Conservation (phyloP, 768 basidiomycete species). For the Imleria badia region DNA sequence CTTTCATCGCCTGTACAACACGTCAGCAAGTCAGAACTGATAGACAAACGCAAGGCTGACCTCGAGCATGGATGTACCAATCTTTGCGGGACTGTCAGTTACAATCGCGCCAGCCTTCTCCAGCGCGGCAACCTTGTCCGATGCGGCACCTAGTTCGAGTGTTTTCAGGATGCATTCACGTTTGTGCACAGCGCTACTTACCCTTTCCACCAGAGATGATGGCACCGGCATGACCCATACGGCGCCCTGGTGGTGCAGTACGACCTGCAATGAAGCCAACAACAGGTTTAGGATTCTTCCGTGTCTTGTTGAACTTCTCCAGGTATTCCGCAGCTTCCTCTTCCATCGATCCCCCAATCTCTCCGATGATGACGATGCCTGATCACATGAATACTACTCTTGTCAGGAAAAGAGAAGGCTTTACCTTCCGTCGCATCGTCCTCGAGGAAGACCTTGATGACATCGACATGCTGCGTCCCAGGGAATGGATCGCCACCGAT, state of each 20-base stretch:
- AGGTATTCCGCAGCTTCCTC: constrained; percentile 98
- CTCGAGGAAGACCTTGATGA: constrained; percentile 92
- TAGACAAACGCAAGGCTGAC: constrained; percentile 39
- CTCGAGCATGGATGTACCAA: constrained; percentile 87
- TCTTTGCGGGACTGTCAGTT: constrained; percentile 93
- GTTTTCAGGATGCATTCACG: neutral
- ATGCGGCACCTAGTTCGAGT: constrained; percentile 67
- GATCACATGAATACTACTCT: constrained; percentile 4
- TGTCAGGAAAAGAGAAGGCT: neutral
- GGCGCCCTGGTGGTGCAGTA: constrained; percentile 95
- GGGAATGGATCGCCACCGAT: constrained; percentile 98
- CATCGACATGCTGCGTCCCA: constrained; percentile 93
- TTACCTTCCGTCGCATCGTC: constrained; percentile 91
- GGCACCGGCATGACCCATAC: constrained; percentile 98
- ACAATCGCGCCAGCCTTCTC: constrained; percentile 92
- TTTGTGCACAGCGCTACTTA: constrained; percentile 24
- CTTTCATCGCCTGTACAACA: constrained; percentile 66
- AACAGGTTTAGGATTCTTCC: constrained; percentile 86
- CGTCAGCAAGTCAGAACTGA: constrained; percentile 4
- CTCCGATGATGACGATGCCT: constrained; percentile 98
- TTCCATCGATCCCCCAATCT: constrained; percentile 99
- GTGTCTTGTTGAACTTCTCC: constrained; percentile 88
- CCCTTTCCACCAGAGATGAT: constrained; percentile 99
- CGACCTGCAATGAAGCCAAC: constrained; percentile 98
- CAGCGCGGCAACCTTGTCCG: constrained; percentile 90